Percentiles rank a stretch among this genome's conserved stretches.
Conservation (phyloP, 163 green algal genomes). For the Scenedesmus sp. region DNA sequence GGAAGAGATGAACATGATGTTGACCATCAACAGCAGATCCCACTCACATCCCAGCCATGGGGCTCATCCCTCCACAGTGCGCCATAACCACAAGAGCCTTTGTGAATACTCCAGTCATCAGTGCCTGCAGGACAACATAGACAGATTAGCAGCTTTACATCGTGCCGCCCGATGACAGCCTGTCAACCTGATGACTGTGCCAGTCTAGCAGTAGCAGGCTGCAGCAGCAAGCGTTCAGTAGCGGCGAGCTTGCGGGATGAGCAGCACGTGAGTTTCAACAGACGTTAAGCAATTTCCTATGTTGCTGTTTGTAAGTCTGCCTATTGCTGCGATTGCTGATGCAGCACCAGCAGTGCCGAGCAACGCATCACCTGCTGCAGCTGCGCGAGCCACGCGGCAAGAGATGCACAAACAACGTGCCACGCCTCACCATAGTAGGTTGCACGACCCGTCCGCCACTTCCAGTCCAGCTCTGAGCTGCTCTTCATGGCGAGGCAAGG, state of each 20-base stretch:
- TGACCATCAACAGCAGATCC: too few species aligned
- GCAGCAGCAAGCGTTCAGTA: neutral
- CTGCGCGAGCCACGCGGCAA: neutral
- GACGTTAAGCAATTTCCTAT: neutral
- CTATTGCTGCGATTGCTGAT: neutral
- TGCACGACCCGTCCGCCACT: conserved; percentile 41
- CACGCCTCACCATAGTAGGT: conserved; percentile 48
- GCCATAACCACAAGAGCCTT: conserved; percentile 50
- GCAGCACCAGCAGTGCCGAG: neutral
- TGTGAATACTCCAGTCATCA: conserved; percentile 54
- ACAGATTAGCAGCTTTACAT: too few species aligned
- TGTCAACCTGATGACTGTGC: neutral
- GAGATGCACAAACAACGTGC: neutral
- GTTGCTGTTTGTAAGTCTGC: neutral
- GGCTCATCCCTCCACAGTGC: conserved; percentile 50
- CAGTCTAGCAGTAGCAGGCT: neutral
- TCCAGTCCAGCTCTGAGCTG: conserved; percentile 20
- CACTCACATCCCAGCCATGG: conserved; percentile 52
- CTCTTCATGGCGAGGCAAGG: neutral
- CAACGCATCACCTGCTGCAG: neutral
- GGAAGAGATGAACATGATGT: neutral
- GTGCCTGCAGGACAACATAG: conserved; percentile 30
- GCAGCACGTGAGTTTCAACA: neutral
- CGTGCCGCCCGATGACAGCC: too few species aligned
- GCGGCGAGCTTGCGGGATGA: neutral